A percentile compares a stretch with the other conserved stretches of the same genome.
Evolutionary conservation across 306 rosid genomes (phyloP).

Genomic region (Coriaria nepalensis): DNA sequence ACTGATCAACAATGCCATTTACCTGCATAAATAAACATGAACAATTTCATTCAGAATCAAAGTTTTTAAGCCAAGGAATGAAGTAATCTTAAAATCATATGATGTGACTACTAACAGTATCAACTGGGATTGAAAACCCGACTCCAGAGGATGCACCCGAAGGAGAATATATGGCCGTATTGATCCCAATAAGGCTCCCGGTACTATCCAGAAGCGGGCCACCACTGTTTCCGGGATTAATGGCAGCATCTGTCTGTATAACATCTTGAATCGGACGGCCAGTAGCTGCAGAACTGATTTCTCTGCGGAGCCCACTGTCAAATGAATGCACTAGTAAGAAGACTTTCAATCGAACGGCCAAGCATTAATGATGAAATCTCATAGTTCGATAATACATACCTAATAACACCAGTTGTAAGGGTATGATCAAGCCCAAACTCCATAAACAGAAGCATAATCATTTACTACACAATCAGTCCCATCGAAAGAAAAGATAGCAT

Average conservation of each 20-base stretch:
- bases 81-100: conserved; percentile 1
- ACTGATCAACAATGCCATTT: conserved; percentile 87
- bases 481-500: conserved; percentile 4
- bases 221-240: conserved; percentile 98
- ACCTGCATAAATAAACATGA: conserved; percentile 37
- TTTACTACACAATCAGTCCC: conserved; percentile 6
- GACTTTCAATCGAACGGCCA: too few relatives aligned
- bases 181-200: conserved; percentile 89
- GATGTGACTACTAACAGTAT: conserved; percentile 54
- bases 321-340: conserved; percentile 13
- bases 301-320: conserved; percentile 86
- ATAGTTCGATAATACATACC: conserved; percentile 33
- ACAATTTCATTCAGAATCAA: background rate
- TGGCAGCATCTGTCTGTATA: conserved; percentile 99
- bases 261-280: conserved; percentile 99
- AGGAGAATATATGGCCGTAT: conserved; percentile 95
- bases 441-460: conserved; percentile 23
- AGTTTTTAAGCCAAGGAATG: conserved; percentile 6
- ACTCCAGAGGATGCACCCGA: conserved; percentile 98
- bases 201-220: conserved; percentile 98
- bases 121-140: conserved; percentile 97
- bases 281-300: conserved; percentile 98
- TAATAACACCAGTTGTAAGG: conserved; percentile 88
- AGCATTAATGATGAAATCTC: too few relatives aligned
- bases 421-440: conserved; percentile 99